Base-by-base conservation (phyloP, 2,329 filamentous ascomycete genomes). In the Epichloe sp. region DNA sequence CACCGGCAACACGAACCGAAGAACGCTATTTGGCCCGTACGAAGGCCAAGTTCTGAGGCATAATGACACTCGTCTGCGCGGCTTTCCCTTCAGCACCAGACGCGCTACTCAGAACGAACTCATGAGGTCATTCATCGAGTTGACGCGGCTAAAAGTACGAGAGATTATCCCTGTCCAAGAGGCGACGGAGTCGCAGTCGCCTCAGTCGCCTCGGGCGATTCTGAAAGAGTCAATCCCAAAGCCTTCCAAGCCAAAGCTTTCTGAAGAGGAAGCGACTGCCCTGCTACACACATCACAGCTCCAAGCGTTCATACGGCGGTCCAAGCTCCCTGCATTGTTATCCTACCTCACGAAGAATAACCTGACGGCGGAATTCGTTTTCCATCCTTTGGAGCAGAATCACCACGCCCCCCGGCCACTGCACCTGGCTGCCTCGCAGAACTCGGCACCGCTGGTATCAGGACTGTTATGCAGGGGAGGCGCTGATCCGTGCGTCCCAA, bases 51-150 rank as follows among this genome's bases (percentile, higher is more conserved):
- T 95, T 1, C 68, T 98, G 50, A 81, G 76, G 52, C 78, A 82
- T 11, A 88, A 88, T 54, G 93, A 98, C 61, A 73, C 82, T 1
- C 77, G 93, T 37, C 76, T 95, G 60, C 78, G 93, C 51, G 85
- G 87, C 0, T 96, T 98, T 56, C 93, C 93, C 0, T 98, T 98
- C 66, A 95, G 79, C 65, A 98, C 93, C 8, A 79, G 89, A 12
- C 77, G 93, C 52, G 88, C 93, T 0, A 98, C 93, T 0, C 90
- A 97, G 62, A 87, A 85, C 46, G 93, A 98, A 66, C 80, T 98
- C 0, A 93, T 97, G 85, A 81, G 91, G 40, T 86, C 86, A 1
- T 98, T 96, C 60, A 86, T 95, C 55, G 93, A 98, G 69, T 76
- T 98, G 35, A 98, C 93, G 0, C 77, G 93, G 15, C 77, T 96